Evolutionary conservation across 306 rosid genomes (phyloP).

Genomic region (Quercus glauca): DNA sequence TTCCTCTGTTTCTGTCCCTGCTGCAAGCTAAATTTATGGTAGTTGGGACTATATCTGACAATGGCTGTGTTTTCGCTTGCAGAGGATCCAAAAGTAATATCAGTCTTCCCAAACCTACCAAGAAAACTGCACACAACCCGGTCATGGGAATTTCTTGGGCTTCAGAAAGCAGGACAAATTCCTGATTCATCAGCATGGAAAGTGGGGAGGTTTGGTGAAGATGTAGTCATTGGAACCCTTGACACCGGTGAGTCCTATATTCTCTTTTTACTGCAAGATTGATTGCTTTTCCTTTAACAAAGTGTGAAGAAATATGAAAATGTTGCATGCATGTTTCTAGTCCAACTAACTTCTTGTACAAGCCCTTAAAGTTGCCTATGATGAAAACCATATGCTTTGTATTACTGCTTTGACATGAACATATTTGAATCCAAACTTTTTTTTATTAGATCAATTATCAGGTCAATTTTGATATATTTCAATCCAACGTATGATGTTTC

Average conservation of each 20-base stretch:
- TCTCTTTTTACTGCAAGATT: not conserved
- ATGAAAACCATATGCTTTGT: no score
- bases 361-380: no score
- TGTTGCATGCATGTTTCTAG: no score
- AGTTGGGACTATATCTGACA: not conserved
- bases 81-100: slow-evolving; percentile 56
- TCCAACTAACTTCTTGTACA: no score
- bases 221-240: slow-evolving; percentile 40
- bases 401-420: no score
- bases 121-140: slow-evolving; percentile 50
- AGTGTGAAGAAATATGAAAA: no score
- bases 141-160: slow-evolving; percentile 66
- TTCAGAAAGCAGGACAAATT: slow-evolving; percentile 8
- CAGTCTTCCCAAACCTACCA: slow-evolving; percentile 49
- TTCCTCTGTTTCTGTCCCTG: not conserved
- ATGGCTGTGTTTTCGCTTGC: not conserved
- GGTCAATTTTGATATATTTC: no score
- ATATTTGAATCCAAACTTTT: no score
- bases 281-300: no score
- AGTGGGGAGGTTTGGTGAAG: slow-evolving; percentile 34
- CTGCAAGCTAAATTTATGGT: not conserved
- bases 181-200: slow-evolving; percentile 31
- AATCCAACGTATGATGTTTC: no score
- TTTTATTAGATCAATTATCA: no score
- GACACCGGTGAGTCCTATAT: slow-evolving; percentile 32